Base-by-base conservation (phyloP, 129 eudicot genomes). In the Chrysanthemum lavandulifolium region DNA sequence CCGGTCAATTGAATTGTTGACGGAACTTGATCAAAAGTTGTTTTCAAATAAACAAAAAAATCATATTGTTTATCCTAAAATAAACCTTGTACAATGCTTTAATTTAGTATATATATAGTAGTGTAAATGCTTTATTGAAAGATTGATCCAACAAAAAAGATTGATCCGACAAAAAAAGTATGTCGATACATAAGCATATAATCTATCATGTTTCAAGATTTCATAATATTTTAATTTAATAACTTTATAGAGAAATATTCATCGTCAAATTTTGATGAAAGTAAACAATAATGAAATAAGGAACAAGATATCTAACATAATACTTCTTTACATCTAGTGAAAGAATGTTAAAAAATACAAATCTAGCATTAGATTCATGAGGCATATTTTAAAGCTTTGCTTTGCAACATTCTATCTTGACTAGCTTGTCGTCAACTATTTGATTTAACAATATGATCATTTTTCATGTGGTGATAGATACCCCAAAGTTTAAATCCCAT, bases 291-390 rank as follows among this genome's bases (percentile, higher is more conserved):
- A 67, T 59, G 59, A 67, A 13, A 48, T 10, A 59, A 27, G 55
- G 67, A 48, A 57, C 68, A 57, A 27, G 54, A 68, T 69, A 76
- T 21, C 74, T 68, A 48, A 76, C 69, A 14, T 67, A 61, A 67
- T 76, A 68, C 80, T 67, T 76, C n/a, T 31, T 47, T 51, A 15
- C n/a, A 67, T 48, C 60, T 67, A 76, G 74, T 47, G 60, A 58
- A 67, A 47, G 67, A 31, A 68, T 68, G 76, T 69, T 69, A 18
- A 5, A 12, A 3, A 49, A 69, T 61, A 40, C 47, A 40, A 40
- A 77, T 61, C 18, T 69, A 51, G 76, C 81, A 77, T 69, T 69
- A 69, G 81, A 59, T 77, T 77, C 76, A 69, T 43, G 47, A 69
- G 69, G 80, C 74, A 76, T 68, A 58, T 68, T 45, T 29, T 68